Percentiles rank a stretch among this genome's conserved stretches.
phyloP scores from a whole-genome alignment of 164 flowering plant species.

The Magnolia sinica region DNA sequence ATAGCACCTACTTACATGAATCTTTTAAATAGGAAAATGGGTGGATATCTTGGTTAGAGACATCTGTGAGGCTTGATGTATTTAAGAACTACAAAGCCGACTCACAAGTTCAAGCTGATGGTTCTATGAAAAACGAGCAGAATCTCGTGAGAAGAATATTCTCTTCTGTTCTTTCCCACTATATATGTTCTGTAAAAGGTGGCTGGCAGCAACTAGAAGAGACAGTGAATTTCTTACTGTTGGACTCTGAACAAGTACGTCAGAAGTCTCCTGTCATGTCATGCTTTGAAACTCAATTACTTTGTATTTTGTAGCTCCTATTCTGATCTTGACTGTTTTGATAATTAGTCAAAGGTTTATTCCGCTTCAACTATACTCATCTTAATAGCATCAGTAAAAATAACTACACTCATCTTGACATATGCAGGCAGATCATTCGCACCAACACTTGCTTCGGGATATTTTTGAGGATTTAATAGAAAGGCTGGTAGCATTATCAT shows the following conservation, averaged over 20 bases:
- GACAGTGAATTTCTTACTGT: slow-evolving; percentile 67
- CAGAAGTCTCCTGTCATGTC: not conserved
- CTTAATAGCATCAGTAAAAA: not conserved
- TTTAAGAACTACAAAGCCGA: slow-evolving; percentile 50
- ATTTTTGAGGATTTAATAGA: slow-evolving; percentile 66
- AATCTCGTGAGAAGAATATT: slow-evolving; percentile 55
- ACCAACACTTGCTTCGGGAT: slow-evolving; percentile 56
- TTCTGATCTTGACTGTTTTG: not conserved
- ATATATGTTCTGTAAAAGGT: slow-evolving; percentile 70
- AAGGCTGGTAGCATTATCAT: slow-evolving; percentile 53
- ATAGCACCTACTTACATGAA: slow-evolving; percentile 15
- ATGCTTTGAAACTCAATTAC: not conserved
- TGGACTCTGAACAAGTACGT: slow-evolving; percentile 63
- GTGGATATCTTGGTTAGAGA: slow-evolving; percentile 83
- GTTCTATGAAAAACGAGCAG: slow-evolving; percentile 44
- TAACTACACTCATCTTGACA: slow-evolving; percentile 2
- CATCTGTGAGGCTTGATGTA: slow-evolving; percentile 59
- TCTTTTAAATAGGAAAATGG: slow-evolving; percentile 69
- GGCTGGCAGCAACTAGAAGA: slow-evolving; percentile 99
- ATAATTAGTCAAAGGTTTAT: not conserved
- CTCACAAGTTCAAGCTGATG: slow-evolving; percentile 25
- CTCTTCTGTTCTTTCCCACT: slow-evolving; percentile 77
- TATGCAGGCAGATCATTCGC: slow-evolving; percentile 55
- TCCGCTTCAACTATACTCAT: not conserved
- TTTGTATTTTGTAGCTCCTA: not conserved